A percentile compares a stretch with the other conserved stretches of the same genome.
phyloP scores from a whole-genome alignment of 768 basidiomycete species.

The Agaricus subrufescens region DNA sequence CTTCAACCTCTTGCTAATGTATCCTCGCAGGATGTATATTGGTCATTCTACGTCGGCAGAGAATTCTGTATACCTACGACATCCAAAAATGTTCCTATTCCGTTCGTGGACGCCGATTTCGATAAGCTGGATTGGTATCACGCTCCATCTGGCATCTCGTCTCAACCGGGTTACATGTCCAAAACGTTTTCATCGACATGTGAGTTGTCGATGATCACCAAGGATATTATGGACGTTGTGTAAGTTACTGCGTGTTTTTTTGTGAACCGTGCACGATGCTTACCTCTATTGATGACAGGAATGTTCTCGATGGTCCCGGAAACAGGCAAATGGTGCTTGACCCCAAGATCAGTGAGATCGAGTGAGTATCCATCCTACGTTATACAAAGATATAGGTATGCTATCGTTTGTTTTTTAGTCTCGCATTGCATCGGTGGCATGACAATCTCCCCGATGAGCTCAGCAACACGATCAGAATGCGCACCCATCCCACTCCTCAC shows the following conservation, averaged over 20 bases:
- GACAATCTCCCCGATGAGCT: conserved; percentile 40
- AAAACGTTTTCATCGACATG: conserved; percentile 47
- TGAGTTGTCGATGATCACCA: conserved; percentile 42
- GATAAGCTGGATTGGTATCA: conserved; percentile 45
- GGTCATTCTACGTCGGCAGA: conserved; percentile 64
- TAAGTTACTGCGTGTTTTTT: conserved; percentile 21
- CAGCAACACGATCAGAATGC: conserved; percentile 43
- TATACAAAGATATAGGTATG: not conserved
- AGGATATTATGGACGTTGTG: conserved; percentile 53
- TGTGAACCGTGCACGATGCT: not conserved
- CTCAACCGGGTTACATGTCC: conserved; percentile 38
- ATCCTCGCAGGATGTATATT: conserved; percentile 50
- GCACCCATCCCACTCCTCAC: conserved; percentile 46
- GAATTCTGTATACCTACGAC: conserved; percentile 43
- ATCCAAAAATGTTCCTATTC: conserved; percentile 35
- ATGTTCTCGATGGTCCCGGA: conserved; percentile 34
- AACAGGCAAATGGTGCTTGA: conserved; percentile 34
- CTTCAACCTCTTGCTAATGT: not conserved
- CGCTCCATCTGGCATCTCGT: conserved; percentile 31
- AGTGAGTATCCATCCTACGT: conserved; percentile 28
- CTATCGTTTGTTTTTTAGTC: conserved; percentile 19
- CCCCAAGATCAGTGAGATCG: conserved; percentile 48
- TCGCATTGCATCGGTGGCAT: conserved; percentile 47
- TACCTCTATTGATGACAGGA: conserved; percentile 23
- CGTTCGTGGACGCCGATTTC: conserved; percentile 44